These are phyloP conservation scores for Jatropha podagrica DNA, from an alignment of 441 rosid species.

Conservation along the genomic window DNA sequence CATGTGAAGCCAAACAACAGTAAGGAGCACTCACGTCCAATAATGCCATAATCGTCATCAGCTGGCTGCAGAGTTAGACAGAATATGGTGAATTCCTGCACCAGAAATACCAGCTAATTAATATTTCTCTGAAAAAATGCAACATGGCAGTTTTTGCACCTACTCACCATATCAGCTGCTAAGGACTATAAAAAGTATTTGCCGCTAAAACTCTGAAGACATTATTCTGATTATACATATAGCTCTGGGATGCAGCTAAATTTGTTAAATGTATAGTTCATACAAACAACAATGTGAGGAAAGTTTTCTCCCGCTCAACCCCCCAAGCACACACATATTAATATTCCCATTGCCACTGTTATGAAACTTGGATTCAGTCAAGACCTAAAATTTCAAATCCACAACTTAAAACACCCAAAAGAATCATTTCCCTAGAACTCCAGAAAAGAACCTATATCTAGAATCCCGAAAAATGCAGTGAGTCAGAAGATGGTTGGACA, in stretches of 20 bases:
- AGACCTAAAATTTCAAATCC: not conserved
- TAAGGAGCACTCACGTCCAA: constrained; percentile 35
- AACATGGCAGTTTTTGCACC: not conserved
- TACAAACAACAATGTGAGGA: not conserved
- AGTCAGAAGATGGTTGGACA: not conserved
- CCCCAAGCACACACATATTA: not conserved
- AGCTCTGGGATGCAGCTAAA: not conserved
- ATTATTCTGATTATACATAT: not conserved
- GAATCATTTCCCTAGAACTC: not conserved
- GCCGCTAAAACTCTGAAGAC: not conserved
- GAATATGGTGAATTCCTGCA: constrained; percentile 30
- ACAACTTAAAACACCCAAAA: not conserved
- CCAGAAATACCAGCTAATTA: constrained; percentile 4
- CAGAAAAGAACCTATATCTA: not conserved
- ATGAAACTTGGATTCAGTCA: not conserved
- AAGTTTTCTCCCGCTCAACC: not conserved
- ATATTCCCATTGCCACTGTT: not conserved
- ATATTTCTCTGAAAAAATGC: not conserved
- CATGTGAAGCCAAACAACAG: not conserved
- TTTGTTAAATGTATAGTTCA: not conserved
- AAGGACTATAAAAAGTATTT: not conserved
- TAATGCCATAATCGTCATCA: constrained; percentile 26
- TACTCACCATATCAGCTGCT: not conserved
- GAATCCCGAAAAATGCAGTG: not conserved
- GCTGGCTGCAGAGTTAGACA: constrained; percentile 29